A percentile compares a stretch with the other conserved stretches of the same genome.
phyloP scores from a whole-genome alignment of 2,329 filamentous ascomycete species.

The Calonectria honghensis region DNA sequence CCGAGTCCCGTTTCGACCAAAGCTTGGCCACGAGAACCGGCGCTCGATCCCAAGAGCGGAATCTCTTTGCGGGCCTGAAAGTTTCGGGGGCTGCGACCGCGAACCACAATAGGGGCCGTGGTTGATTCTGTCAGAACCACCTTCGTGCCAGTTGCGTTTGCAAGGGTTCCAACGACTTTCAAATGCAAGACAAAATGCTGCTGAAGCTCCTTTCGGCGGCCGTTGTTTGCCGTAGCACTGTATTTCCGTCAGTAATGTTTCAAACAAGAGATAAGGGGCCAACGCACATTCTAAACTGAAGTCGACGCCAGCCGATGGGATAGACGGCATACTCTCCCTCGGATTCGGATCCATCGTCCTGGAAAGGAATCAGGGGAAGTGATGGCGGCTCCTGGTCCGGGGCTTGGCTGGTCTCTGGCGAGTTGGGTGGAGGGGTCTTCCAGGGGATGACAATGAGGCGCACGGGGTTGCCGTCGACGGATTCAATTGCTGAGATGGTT shows the following conservation, averaged over 20 bases:
- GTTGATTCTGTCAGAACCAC: constrained; percentile 87
- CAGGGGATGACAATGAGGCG: constrained; percentile 98
- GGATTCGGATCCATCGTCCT: constrained; percentile 74
- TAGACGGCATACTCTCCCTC: constrained; percentile 92
- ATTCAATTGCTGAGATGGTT: constrained; percentile 93
- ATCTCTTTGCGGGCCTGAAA: constrained; percentile 97
- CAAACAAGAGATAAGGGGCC: background rate
- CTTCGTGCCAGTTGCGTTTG: constrained; percentile 89
- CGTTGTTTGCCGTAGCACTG: constrained; percentile 96
- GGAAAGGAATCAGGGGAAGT: constrained; percentile 82
- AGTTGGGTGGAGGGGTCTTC: constrained; percentile 93
- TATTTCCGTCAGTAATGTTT: constrained; percentile 37
- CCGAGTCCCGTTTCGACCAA: constrained; percentile 78
- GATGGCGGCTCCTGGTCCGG: constrained; percentile 90
- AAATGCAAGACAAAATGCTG: constrained; percentile 95
- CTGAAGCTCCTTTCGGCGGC: constrained; percentile 93
- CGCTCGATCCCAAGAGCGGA: constrained; percentile 85
- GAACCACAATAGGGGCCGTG: constrained; percentile 94
- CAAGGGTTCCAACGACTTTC: constrained; percentile 88
- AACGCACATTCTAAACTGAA: constrained; percentile 89
- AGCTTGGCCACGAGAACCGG: constrained; percentile 85
- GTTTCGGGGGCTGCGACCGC: constrained; percentile 93
- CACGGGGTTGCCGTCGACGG: constrained; percentile 92
- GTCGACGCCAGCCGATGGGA: constrained; percentile 93
- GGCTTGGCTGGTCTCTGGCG: constrained; percentile 77